phyloP scores from a whole-genome alignment of 1,139 yeast species.

The Yamadazyma buinensis region DNA sequence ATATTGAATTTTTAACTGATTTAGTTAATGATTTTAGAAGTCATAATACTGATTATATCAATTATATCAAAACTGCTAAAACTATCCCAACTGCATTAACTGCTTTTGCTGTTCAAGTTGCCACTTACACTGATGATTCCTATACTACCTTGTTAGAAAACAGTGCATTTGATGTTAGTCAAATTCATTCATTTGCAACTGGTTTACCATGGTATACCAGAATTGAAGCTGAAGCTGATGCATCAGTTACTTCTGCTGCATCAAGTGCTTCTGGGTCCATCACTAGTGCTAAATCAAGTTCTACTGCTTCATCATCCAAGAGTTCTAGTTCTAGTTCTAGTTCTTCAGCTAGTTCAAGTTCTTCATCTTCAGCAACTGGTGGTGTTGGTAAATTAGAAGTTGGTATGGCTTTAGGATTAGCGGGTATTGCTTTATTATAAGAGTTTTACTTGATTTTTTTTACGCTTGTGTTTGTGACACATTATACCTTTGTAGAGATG shows the following conservation, averaged over 20 bases:
- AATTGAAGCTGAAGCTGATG: conserved; percentile 16
- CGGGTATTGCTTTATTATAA: conserved; percentile 34
- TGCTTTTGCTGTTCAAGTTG: conserved; percentile 33
- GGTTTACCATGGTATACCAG: conserved; percentile 44
- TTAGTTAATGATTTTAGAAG: conserved; percentile 35
- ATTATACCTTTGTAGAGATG: no score
- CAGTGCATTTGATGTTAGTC: conserved; percentile 18
- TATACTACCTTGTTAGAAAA: conserved; percentile 38
- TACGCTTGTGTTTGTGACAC: no score
- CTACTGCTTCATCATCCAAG: conserved; percentile 7
- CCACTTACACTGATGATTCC: conserved; percentile 38
- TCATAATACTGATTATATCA: conserved; percentile 24
- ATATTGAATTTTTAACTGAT: conserved; percentile 36
- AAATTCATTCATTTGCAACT: conserved; percentile 34
- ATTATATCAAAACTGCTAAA: conserved; percentile 31
- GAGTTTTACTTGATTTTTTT: no score
- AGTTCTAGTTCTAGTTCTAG: no score
- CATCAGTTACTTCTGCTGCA: conserved; percentile 8
- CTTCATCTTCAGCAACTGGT: conserved; percentile 7
- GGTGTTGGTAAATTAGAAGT: conserved; percentile 16
- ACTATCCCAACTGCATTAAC: conserved; percentile 33
- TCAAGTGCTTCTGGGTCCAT: conserved; percentile 3
- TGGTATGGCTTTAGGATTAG: conserved; percentile 35
- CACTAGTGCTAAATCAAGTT: conserved; percentile 7
- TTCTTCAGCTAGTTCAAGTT: conserved; percentile 9